Percentiles rank a stretch among this genome's conserved stretches.
Conservation (phyloP, 371 early-diverging fungal species). For the Mucor irregularis region DNA sequence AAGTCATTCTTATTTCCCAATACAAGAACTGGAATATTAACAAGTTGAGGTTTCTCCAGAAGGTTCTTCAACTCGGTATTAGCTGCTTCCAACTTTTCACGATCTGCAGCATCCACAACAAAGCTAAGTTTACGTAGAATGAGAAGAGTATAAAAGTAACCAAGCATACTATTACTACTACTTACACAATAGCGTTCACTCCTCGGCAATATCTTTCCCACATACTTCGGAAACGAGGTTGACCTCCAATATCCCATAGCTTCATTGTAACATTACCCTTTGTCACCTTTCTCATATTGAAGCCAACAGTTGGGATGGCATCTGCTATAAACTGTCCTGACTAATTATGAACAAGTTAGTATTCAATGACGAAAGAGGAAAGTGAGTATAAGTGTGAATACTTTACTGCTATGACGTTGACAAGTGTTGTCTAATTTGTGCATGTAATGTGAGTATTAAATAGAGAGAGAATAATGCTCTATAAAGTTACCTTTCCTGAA, state of each 20-base stretch:
- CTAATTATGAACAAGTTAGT: slow-evolving; percentile 34
- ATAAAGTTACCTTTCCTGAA: not conserved
- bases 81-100: slow-evolving; percentile 88
- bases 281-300: slow-evolving; percentile 96
- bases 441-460: not conserved
- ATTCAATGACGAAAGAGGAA: too few species aligned
- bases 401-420: slow-evolving; percentile 96
- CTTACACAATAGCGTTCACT: slow-evolving; percentile 97
- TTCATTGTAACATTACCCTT: slow-evolving; percentile 96
- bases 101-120: slow-evolving; percentile 96
- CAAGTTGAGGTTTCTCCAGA: slow-evolving; percentile 89
- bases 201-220: slow-evolving; percentile 97
- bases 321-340: slow-evolving; percentile 96
- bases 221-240: slow-evolving; percentile 95
- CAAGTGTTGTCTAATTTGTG: slow-evolving; percentile 97
- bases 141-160: slow-evolving; percentile 6
- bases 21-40: slow-evolving; percentile 94
- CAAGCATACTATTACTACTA: not conserved
- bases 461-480: not conserved
- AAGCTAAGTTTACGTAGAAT: slow-evolving; percentile 54
- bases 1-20: slow-evolving; percentile 99
- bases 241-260: slow-evolving; percentile 98
- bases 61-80: slow-evolving; percentile 88
- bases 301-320: slow-evolving; percentile 97
- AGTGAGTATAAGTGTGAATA: slow-evolving; percentile 13